Base-by-base conservation (phyloP, 352 stramenopile species). In the Globisporangium solare region DNA sequence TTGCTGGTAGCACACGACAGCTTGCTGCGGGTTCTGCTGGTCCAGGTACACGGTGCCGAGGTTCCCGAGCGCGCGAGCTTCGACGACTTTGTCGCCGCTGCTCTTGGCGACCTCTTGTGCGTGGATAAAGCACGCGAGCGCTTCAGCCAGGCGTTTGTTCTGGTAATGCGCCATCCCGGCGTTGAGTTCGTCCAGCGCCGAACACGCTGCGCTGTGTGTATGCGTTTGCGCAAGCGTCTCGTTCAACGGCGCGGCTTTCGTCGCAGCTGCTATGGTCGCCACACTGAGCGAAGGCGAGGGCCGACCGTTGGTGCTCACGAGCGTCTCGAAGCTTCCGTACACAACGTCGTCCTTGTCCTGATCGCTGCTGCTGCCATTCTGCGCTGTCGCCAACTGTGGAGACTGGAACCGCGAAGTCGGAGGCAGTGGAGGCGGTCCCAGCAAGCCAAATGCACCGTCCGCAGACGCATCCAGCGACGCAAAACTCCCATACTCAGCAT, bases 121-220 rank as follows among this genome's bases (percentile, higher is more conserved):
- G 13, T 79, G 62, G 45, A 87, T 80, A 43, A 91, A 93, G 6
- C 73, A 76, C 1, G 74, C 48, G 20, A 92, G 52, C 3, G 81
- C 83, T 13, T 86, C 74, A 50, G 90, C 73, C 27, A 90, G 47
- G 13, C 64, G 67, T 24, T 87, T 83, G 51, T 86, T 65, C 48
- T 88, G 85, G 68, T 89, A 93, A 56, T 79, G 79, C 24, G 76
- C 65, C 83, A 93, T 93, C 6, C 83, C 83, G 11, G 75, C 64
- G 47, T 93, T 88, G 15, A 91, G 67, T 41, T 91, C 76, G 11
- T 87, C 68, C 14, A 93, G 51, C 3, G 83, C 72, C 3, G 77
- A 86, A 40, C 13, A 68, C 35, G 49, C 58, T 40, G 21, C 52
- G 22, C 40, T 75, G 43, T 63, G 48, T 2, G 57, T 32, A 24